phyloP scores from a whole-genome alignment of 2,329 filamentous ascomycete genomes.

The Fusarium mexicanum region DNA sequence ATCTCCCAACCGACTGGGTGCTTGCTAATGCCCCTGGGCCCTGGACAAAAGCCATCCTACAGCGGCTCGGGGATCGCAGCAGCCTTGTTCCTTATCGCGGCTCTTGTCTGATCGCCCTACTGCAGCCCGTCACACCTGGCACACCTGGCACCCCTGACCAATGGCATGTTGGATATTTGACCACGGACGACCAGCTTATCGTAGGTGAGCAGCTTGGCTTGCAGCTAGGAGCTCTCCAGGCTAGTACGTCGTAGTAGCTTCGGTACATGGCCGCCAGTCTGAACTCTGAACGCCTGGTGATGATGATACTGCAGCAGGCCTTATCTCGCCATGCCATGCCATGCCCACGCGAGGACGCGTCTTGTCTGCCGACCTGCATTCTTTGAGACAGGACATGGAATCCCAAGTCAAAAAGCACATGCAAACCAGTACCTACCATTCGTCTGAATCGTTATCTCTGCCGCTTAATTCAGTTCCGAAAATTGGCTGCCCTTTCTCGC shows the following conservation, averaged over 20 bases:
- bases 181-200: constrained; percentile 36
- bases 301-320: constrained; percentile 17
- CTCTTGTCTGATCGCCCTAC: constrained; percentile 27
- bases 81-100: constrained; percentile 32
- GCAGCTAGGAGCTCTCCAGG: constrained; percentile 31
- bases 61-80: constrained; percentile 18
- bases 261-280: constrained; percentile 26
- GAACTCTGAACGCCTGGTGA: constrained; percentile 14
- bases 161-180: constrained; percentile 35
- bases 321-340: constrained; percentile 40
- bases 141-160: constrained; percentile 22
- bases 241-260: constrained; percentile 17
- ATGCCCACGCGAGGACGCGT: constrained; percentile 12
- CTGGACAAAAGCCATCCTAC: constrained; percentile 8
- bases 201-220: constrained; percentile 37
- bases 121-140: constrained; percentile 15
- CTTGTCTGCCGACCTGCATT: constrained; percentile 10
- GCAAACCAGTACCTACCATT: neutral
- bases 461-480: neutral
- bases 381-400: constrained; percentile 20
- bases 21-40: constrained; percentile 14
- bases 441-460: constrained; percentile 19
- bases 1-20: constrained; percentile 33
- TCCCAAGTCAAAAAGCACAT: constrained; percentile 9
- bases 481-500: constrained; percentile 6